These are phyloP conservation scores for Haberlea rhodopensis DNA, from an alignment of 257 asterid genomes.

Conservation along the genomic window DNA sequence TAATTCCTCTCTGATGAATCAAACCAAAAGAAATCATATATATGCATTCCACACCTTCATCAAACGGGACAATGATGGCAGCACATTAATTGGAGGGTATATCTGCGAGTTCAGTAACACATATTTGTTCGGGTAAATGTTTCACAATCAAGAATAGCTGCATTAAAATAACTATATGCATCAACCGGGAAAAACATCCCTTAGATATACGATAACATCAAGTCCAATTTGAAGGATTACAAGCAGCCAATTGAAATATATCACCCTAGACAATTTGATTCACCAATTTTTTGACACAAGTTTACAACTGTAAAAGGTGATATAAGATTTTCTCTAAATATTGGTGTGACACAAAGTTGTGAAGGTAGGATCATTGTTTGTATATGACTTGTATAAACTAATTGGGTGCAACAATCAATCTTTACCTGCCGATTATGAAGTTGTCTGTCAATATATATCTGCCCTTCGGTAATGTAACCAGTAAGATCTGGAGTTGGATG, in stretches of 20 bases:
- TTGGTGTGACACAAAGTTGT: background rate
- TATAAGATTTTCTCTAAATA: slow-evolving; percentile 6
- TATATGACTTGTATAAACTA: background rate
- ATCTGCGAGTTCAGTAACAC: slow-evolving; percentile 39
- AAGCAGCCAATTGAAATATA: slow-evolving; percentile 8
- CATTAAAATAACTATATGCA: slow-evolving; percentile 2
- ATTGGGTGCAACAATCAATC: slow-evolving; percentile 12
- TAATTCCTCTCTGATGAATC: background rate
- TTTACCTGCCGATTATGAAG: slow-evolving; percentile 71
- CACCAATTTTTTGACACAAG: slow-evolving; percentile 1
- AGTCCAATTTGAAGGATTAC: slow-evolving; percentile 7
- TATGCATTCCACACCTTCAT: slow-evolving; percentile 55
- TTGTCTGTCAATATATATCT: slow-evolving; percentile 96
- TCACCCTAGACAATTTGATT: slow-evolving; percentile 10
- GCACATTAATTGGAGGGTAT: slow-evolving; percentile 78
- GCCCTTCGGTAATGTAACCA: slow-evolving; percentile 98
- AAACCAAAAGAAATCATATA: slow-evolving; percentile 14
- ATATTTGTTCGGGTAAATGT: slow-evolving; percentile 8
- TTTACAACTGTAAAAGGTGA: background rate
- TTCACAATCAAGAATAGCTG: background rate
- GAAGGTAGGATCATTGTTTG: background rate
- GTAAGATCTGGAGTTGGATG: slow-evolving; percentile 99
- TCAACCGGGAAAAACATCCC: slow-evolving; percentile 4
- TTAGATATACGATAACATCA: background rate
- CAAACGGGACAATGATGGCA: slow-evolving; percentile 75